Conservation (phyloP, 2,329 filamentous ascomycete species). For the Alternaria dauci region DNA sequence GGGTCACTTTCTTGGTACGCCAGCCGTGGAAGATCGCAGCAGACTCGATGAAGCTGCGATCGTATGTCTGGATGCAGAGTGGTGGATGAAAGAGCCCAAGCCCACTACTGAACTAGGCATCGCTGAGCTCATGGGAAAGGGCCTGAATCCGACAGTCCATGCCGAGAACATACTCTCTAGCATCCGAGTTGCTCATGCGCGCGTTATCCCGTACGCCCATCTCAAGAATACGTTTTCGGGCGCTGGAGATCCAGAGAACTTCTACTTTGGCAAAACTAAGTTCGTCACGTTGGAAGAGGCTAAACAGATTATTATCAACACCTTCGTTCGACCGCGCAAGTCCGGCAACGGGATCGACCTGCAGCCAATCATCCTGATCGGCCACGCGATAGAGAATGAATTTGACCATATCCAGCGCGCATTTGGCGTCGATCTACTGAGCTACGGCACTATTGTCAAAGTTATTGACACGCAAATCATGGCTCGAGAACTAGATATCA, state of each 20-base stretch:
- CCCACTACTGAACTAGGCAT: slow-evolving; percentile 31
- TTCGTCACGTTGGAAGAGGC: slow-evolving; percentile 21
- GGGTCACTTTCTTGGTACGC: slow-evolving; percentile 17
- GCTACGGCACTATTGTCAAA: slow-evolving; percentile 24
- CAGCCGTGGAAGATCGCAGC: background rate
- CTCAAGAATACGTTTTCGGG: slow-evolving; percentile 22
- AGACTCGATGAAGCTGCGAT: slow-evolving; percentile 15
- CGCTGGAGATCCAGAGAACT: slow-evolving; percentile 22
- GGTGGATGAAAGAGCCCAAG: slow-evolving; percentile 25
- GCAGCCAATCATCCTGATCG: slow-evolving; percentile 30
- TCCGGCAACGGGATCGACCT: background rate
- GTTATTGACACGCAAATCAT: slow-evolving; percentile 31
- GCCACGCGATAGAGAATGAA: slow-evolving; percentile 23
- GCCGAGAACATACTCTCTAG: slow-evolving; percentile 20
- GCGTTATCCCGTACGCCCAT: slow-evolving; percentile 23
- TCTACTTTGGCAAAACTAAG: slow-evolving; percentile 24
- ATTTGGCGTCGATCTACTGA: slow-evolving; percentile 19
- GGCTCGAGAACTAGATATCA: slow-evolving; percentile 17
- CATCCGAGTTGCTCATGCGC: slow-evolving; percentile 21
- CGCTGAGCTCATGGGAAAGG: slow-evolving; percentile 18
- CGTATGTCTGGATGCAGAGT: slow-evolving; percentile 24
- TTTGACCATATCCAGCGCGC: slow-evolving; percentile 18
- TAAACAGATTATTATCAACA: slow-evolving; percentile 9
- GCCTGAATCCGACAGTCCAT: slow-evolving; percentile 1
- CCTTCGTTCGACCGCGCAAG: slow-evolving; percentile 11